A percentile compares a stretch with the other conserved stretches of the same genome.
These are phyloP conservation scores for Lupinus albus DNA, from an alignment of 306 rosid genomes.

Conservation along the genomic window DNA sequence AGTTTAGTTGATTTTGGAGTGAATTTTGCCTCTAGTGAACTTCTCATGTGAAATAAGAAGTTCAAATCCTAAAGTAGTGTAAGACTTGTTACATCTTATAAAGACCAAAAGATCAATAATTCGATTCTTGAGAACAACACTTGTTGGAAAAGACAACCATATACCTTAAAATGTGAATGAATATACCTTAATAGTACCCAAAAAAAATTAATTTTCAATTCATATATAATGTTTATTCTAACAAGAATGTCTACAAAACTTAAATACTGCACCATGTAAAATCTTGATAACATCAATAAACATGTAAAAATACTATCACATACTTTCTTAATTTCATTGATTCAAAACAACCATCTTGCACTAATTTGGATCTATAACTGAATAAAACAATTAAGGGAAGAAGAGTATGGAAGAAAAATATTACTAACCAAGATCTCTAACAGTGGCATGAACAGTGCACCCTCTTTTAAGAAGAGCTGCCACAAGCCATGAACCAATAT, in stretches of 20 bases:
- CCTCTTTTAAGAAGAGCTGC: constrained; percentile 73
- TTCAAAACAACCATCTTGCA: not conserved
- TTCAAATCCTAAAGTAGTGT: not conserved
- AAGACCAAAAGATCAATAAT: too few species aligned
- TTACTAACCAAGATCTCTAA: constrained; percentile 68
- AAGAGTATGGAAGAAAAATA: not conserved
- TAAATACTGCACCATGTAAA: not conserved
- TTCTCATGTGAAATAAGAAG: too few species aligned
- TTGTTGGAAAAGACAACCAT: too few species aligned
- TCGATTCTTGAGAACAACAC: too few species aligned
- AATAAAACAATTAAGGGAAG: not conserved
- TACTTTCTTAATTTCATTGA: not conserved
- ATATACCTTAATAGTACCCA: too few species aligned
- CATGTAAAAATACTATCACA: not conserved
- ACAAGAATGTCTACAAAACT: not conserved
- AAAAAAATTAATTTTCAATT: too few species aligned
- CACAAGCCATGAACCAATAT: constrained; percentile 73
- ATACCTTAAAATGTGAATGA: too few species aligned
- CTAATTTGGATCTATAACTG: not conserved
- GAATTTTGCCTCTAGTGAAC: too few species aligned
- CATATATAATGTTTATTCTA: not conserved
- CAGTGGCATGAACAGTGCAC: constrained; percentile 72
- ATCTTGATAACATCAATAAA: not conserved
- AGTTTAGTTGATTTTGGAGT: too few species aligned
- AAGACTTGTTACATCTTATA: too few species aligned